phyloP scores from a whole-genome alignment of 345 rosid species.

The Arabidopsis arenosa region DNA sequence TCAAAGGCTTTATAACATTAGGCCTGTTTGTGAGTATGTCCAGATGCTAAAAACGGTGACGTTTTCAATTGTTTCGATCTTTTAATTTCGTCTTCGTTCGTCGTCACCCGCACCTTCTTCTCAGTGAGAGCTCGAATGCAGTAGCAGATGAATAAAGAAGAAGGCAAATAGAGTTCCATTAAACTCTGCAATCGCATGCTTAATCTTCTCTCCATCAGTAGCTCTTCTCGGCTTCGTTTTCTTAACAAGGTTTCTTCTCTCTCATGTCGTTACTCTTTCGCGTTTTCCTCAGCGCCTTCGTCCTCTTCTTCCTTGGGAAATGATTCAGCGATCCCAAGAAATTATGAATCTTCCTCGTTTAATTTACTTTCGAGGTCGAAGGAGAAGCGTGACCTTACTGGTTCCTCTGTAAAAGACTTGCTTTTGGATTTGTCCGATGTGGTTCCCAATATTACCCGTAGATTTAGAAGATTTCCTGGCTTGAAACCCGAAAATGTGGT shows the following conservation, averaged over 20 bases:
- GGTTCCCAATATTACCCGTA: slow-evolving; percentile 64
- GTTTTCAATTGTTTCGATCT: not conserved
- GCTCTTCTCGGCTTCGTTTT: slow-evolving; percentile 31
- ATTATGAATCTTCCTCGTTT: slow-evolving; percentile 44
- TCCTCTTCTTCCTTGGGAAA: slow-evolving; percentile 20
- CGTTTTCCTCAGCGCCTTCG: slow-evolving; percentile 27
- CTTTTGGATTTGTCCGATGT: slow-evolving; percentile 63
- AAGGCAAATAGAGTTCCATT: not conserved
- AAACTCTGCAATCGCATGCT: slow-evolving; percentile 43
- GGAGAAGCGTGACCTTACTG: slow-evolving; percentile 37
- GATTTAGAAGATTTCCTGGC: slow-evolving; percentile 51
- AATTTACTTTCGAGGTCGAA: slow-evolving; percentile 29
- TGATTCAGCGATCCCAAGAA: slow-evolving; percentile 35
- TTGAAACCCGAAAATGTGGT: slow-evolving; percentile 67
- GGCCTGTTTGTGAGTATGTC: not conserved
- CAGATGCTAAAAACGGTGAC: slow-evolving; percentile 1
- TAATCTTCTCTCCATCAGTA: slow-evolving; percentile 45
- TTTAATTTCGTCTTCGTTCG: not conserved
- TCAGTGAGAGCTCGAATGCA: slow-evolving; percentile 1
- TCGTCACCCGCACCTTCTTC: not conserved
- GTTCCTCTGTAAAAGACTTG: slow-evolving; percentile 52
- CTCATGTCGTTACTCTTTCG: slow-evolving; percentile 37
- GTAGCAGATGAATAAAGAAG: slow-evolving; percentile 26
- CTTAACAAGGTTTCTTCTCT: slow-evolving; percentile 43
- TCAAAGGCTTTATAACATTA: not conserved